phyloP scores from a whole-genome alignment of 2,329 filamentous ascomycete genomes.

The Trichoderma guizhouense region DNA sequence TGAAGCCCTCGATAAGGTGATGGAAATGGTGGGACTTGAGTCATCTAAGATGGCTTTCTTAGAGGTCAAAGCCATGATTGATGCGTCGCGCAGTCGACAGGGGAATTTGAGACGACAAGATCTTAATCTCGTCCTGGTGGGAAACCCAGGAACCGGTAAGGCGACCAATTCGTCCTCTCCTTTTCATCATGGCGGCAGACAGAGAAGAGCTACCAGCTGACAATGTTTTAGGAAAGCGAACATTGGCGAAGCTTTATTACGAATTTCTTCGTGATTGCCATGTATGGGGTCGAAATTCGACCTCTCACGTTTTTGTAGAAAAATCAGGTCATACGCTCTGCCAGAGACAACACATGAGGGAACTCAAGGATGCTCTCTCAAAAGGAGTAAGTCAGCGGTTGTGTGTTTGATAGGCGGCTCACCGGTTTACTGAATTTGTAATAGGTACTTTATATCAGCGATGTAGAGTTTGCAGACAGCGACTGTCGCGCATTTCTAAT shows the following conservation, averaged over 20 bases:
- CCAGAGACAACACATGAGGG: neutral
- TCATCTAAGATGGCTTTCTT: neutral
- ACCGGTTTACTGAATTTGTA: neutral
- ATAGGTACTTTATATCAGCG: neutral
- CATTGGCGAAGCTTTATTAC: neutral
- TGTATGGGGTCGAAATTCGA: neutral
- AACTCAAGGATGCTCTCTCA: neutral
- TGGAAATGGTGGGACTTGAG: neutral
- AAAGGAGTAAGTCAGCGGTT: neutral
- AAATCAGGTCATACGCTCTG: neutral
- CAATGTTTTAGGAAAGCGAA: neutral
- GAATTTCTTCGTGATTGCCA: neutral
- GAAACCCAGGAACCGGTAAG: neutral
- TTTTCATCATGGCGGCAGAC: neutral
- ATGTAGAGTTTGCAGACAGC: neutral
- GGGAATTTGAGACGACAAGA: neutral
- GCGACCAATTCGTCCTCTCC: neutral
- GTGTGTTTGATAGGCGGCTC: too few species aligned
- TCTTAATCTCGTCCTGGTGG: neutral
- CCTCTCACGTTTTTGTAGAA: neutral
- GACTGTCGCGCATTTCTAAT: neutral
- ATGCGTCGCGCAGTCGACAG: neutral
- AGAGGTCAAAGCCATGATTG: neutral
- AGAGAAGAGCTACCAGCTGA: neutral
- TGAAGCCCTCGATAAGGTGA: neutral